These are phyloP conservation scores for Danielozyma ontarioensis DNA, from an alignment of 805 yeast species.

Conservation along the genomic window DNA sequence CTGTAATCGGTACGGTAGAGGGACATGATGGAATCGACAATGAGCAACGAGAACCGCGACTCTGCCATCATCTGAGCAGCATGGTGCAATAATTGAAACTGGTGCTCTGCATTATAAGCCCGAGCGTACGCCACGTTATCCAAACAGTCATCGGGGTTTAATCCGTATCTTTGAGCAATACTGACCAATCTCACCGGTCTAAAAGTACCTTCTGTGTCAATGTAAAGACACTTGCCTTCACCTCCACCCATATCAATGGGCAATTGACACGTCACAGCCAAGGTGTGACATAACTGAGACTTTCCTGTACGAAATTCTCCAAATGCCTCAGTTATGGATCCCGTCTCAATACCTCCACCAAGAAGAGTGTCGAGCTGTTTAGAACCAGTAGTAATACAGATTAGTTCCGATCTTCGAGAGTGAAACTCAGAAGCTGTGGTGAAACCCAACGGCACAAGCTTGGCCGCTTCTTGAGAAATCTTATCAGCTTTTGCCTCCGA, in stretches of 20 bases:
- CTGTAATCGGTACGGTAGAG: slow-evolving; percentile 89
- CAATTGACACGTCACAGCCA: slow-evolving; percentile 93
- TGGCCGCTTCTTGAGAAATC: slow-evolving; percentile 75
- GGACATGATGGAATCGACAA: slow-evolving; percentile 98
- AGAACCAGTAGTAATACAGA: slow-evolving; percentile 93
- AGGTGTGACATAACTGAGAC: slow-evolving; percentile 92
- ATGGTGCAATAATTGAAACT: slow-evolving; percentile 73
- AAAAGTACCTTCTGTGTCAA: slow-evolving; percentile 96
- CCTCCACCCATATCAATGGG: slow-evolving; percentile 98
- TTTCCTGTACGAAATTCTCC: slow-evolving; percentile 98
- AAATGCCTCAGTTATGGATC: slow-evolving; percentile 91
- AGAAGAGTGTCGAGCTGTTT: slow-evolving; percentile 86
- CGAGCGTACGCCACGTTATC: slow-evolving; percentile 97
- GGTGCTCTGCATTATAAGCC: slow-evolving; percentile 97
- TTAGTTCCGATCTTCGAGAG: slow-evolving; percentile 81
- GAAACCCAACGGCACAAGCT: slow-evolving; percentile 91
- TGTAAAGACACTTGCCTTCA: slow-evolving; percentile 93
- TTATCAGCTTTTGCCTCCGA: slow-evolving; percentile 94
- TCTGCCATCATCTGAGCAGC: slow-evolving; percentile 97
- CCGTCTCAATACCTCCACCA: slow-evolving; percentile 97
- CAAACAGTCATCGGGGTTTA: slow-evolving; percentile 89
- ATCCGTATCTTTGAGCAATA: slow-evolving; percentile 86
- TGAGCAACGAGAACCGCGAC: slow-evolving; percentile 79
- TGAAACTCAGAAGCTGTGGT: slow-evolving; percentile 96
- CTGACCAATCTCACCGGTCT: slow-evolving; percentile 87